These are phyloP conservation scores for Phaeodactylum tricornutum DNA, from an alignment of 108 stramenopile species.

Conservation along the genomic window DNA sequence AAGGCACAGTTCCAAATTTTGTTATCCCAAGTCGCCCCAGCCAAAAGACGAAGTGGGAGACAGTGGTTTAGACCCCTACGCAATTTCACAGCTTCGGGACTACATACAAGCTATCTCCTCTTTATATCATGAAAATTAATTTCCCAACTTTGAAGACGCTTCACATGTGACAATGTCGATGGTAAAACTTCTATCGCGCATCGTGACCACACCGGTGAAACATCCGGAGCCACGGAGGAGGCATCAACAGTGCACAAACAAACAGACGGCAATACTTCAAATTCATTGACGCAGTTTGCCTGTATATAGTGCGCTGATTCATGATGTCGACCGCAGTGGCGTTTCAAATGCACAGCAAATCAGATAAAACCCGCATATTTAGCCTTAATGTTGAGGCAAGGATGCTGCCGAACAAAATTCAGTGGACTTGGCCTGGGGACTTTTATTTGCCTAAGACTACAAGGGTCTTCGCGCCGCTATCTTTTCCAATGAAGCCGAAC, in stretches of 20 bases:
- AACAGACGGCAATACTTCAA: too few relatives aligned
- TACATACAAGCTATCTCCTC: conserved; percentile 25
- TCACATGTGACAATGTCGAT: conserved; percentile 40
- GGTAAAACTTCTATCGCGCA: conserved; percentile 19
- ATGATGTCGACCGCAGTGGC: conserved; percentile 39
- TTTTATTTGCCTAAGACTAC: too few relatives aligned
- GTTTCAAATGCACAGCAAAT: conserved; percentile 19
- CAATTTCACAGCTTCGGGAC: conserved; percentile 17
- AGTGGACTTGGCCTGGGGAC: conserved; percentile 39
- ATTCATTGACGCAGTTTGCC: too few relatives aligned
- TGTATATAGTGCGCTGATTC: conserved; percentile 47
- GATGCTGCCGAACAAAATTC: conserved; percentile 42
- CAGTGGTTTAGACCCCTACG: too few relatives aligned
- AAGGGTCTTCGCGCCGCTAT: conserved; percentile 20
- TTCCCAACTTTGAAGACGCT: conserved; percentile 57
- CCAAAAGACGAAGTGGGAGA: too few relatives aligned
- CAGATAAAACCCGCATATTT: too few relatives aligned
- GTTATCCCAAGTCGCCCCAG: too few relatives aligned
- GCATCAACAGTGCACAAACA: too few relatives aligned
- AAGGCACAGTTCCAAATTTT: too few relatives aligned
- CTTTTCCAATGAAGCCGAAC: conserved; percentile 17
- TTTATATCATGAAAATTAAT: conserved; percentile 30
- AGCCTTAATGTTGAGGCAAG: conserved; percentile 27
- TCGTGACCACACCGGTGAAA: conserved; percentile 18
- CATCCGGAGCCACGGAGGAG: too few relatives aligned